Base-by-base conservation (phyloP, 2,329 filamentous ascomycete species). In the Pseudogymnoascus pannorum region DNA sequence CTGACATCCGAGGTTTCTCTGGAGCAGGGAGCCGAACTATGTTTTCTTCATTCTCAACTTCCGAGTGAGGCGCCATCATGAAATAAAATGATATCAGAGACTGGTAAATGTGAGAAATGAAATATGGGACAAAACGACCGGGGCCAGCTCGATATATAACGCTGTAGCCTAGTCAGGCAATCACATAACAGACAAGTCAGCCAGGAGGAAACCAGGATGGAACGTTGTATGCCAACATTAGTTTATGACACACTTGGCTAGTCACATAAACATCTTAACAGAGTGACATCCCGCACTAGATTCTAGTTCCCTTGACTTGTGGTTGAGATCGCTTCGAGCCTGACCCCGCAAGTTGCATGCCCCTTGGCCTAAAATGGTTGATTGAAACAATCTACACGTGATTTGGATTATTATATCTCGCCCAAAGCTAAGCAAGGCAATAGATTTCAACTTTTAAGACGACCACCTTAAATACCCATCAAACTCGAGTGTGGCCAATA, bases 1-100 rank as follows among this genome's bases (percentile, higher is more conserved):
- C 71, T 2, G 82, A 72, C 64, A 69, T 66, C 11, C 60, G 20
- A 33, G 71, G 70, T 11, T 68, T 66, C 42, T 64, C 61, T 58
- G 69, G 67, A 38, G 68, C 66, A 16, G 68, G 66, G 18, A 71
- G 63, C 18, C 64, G 65, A 24, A 64, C 66, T 44, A 61, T 36
- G 22, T 61, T 35, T 26, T 48, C 35, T 16, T 48, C 26, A 54
- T 33, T 38, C 22, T 61, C 26, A 35, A 31, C 24, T 48, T 63
- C 60, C 6, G 61, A 51, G 51, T 63, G 61, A 24, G 61, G 48
- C 48, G 61, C 61, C 61, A 63, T 63, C n/a, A 14, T 60, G 60
- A 11, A 31, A 51, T 16, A 4, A 14, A 1, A 9, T 16, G 22
- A 16, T 48, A 54, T 54, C 5, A 54, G n/a, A 54, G n/a, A 54